Conservation (phyloP, 192 early-diverging fungal genomes). For the Backusella circina region DNA sequence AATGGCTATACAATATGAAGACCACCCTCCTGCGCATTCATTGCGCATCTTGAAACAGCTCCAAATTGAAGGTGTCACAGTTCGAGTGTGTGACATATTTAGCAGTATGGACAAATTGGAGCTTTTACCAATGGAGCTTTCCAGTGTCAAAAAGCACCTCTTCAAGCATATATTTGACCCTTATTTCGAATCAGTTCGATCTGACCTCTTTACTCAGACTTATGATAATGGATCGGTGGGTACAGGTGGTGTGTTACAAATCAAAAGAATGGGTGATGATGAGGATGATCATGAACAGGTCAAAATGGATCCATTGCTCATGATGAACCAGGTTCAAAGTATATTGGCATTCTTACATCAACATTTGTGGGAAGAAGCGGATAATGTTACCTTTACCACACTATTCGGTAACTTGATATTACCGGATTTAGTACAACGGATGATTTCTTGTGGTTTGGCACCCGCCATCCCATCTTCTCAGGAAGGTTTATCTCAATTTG, state of each 20-base stretch:
- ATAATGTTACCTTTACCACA: neutral
- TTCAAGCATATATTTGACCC: conserved; percentile 22
- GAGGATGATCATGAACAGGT: neutral
- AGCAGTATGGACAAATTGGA: conserved; percentile 6
- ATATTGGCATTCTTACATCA: conserved; percentile 20
- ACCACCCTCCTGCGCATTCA: neutral
- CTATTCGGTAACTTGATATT: conserved; percentile 25
- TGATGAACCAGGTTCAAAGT: neutral
- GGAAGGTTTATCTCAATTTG: conserved; percentile 10
- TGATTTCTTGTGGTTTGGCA: conserved; percentile 8
- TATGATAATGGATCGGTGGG: neutral
- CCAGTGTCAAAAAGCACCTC: neutral
- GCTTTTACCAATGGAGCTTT: neutral
- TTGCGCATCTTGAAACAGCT: neutral
- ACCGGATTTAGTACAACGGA: conserved; percentile 1
- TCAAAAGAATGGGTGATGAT: neutral
- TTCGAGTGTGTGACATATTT: neutral
- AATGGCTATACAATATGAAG: neutral
- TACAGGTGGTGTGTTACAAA: neutral
- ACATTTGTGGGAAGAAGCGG: conserved; percentile 7
- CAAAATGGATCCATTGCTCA: conserved; percentile 2
- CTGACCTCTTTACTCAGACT: neutral
- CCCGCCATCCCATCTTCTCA: conserved; percentile 19
- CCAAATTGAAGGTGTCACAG: neutral
- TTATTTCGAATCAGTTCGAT: neutral